Percentiles rank a stretch among this genome's conserved stretches.
Evolutionary conservation across 2,329 filamentous ascomycete species (phyloP).

Genomic region (Aspergillus jensenii): DNA sequence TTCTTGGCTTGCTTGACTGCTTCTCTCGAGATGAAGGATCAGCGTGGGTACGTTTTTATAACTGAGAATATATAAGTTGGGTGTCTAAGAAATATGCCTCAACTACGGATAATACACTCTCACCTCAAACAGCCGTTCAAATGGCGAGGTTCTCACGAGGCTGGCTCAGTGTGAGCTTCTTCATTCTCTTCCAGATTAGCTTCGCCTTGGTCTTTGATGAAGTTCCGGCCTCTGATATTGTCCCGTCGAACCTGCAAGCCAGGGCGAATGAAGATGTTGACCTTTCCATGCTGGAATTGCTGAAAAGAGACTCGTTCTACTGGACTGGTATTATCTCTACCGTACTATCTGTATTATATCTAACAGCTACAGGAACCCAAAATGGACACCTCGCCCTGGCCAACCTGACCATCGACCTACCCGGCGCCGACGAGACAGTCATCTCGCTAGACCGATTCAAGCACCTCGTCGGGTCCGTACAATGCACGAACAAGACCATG

Average conservation of each 20-base stretch:
- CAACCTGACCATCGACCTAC: slow-evolving; percentile 17
- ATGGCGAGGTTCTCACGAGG: slow-evolving; percentile 17
- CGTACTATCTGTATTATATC: background rate
- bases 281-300: slow-evolving; percentile 13
- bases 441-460: slow-evolving; percentile 20
- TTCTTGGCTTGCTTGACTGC: no score
- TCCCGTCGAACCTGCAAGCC: background rate
- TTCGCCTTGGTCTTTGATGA: slow-evolving; percentile 18
- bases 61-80: background rate
- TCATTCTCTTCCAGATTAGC: slow-evolving; percentile 12
- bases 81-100: background rate
- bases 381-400: slow-evolving; percentile 18
- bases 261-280: background rate
- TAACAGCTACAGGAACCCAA: slow-evolving; percentile 10
- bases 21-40: no score
- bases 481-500: slow-evolving; percentile 20
- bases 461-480: slow-evolving; percentile 13
- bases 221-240: slow-evolving; percentile 8
- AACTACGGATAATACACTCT: background rate
- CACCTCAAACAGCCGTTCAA: background rate
- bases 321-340: slow-evolving; percentile 18
- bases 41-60: background rate
- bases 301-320: slow-evolving; percentile 18
- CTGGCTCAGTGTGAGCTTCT: slow-evolving; percentile 17
- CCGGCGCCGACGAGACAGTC: slow-evolving; percentile 18